Evolutionary conservation across 2,329 filamentous ascomycete genomes (phyloP), one percentile per base, ranked within the genome.

Genomic region (Fusarium phyllophilum): DNA sequence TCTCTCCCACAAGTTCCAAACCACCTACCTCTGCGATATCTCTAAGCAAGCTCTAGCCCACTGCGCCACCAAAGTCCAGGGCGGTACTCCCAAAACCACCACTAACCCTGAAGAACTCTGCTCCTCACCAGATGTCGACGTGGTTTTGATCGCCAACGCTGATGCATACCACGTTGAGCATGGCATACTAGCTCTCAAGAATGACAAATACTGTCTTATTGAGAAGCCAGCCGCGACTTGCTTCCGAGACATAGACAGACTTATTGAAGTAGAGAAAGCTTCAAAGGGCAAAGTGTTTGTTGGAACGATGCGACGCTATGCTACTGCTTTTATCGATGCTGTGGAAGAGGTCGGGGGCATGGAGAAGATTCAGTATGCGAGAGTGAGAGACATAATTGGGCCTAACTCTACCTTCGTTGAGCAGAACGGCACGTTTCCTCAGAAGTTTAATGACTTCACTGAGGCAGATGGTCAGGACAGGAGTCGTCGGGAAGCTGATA

Each of bases 301-400:
- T 1, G 89, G 89, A 5, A 90, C 88, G 62, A 90, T 90, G 84
- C 83, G 90, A 3, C 84, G 90, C n/a, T 90, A 91, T 74, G 89
- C 90, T 0, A 80, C 86, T 0, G 84, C 85, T 1, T 91, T 91
- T 70, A 79, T 83, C 1, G 83, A 88, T 31, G 85, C 87, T 0
- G 84, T 91, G 45, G 82, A 85, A 66, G 89, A 92, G 70, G 81
- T 92, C 1, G 85, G 82, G 0, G 80, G 78, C 0, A 84, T 91
- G 38, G 84, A 83, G 0, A 83, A 85, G 54, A 87, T 92, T 18
- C 79, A 85, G 26, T 91, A 92, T 73, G 89, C 86, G 0, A 82
- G 89, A 3, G 83, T 87, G 5, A 61, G 75, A 57, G 73, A 81
- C 9, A 76, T 82, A 10, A 85, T 87, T 9, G 90, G 89, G 0